A percentile compares a stretch with the other conserved stretches of the same genome.
These are phyloP conservation scores for Dendrostoma leiphaemia DNA, from an alignment of 2,329 filamentous ascomycete genomes.

Conservation along the genomic window DNA sequence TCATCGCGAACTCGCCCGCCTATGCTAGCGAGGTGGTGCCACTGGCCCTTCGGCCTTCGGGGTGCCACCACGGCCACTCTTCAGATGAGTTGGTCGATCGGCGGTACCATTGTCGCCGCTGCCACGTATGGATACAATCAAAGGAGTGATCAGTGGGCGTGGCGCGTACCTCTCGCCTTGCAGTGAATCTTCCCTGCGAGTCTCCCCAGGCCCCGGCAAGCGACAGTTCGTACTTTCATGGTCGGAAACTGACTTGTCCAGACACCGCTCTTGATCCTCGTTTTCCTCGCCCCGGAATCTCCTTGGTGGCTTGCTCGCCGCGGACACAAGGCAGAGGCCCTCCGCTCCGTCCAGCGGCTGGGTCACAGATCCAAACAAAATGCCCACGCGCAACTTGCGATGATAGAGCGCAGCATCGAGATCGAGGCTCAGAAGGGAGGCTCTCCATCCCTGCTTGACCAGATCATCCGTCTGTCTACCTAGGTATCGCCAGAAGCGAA, in stretches of 20 bases:
- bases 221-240: no score
- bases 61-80: conserved; percentile 59
- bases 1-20: conserved; percentile 63
- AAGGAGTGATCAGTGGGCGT: conserved; percentile 30
- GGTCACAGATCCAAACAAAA: conserved; percentile 39
- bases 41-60: conserved; percentile 52
- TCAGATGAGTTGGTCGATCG: conserved; percentile 67
- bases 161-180: conserved; percentile 51
- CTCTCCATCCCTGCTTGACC: conserved; percentile 46
- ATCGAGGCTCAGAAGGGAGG: conserved; percentile 45
- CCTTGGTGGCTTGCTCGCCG: conserved; percentile 57
- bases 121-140: conserved; percentile 54
- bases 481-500: no score
- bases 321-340: conserved; percentile 43
- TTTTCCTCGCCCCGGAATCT: conserved; percentile 50
- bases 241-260: neutral
- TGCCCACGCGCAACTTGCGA: conserved; percentile 46
- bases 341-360: conserved; percentile 45
- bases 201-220: neutral
- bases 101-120: conserved; percentile 57
- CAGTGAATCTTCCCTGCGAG: conserved; percentile 55
- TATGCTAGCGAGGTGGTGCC: conserved; percentile 63
- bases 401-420: conserved; percentile 58
- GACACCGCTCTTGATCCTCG: conserved; percentile 48
- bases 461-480: no score